Percentiles rank a stretch among this genome's conserved stretches.
Conservation (phyloP, 2,329 filamentous ascomycete species). For the Diaporthe vexans region DNA sequence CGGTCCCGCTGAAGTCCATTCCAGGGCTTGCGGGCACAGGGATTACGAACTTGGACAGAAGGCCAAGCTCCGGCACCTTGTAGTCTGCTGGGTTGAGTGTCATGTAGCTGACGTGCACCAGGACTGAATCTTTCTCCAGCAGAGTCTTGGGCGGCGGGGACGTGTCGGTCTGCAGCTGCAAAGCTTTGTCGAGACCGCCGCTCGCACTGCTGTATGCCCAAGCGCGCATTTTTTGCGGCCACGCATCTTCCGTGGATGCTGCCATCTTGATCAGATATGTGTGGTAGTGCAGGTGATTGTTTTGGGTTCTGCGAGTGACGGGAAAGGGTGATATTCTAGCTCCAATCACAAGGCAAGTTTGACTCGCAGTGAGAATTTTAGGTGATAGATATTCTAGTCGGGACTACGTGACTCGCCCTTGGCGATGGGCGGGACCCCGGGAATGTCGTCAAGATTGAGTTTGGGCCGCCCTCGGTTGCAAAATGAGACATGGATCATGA, state of each 20-base stretch:
- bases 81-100: conserved; percentile 75
- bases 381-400: neutral
- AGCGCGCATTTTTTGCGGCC: conserved; percentile 62
- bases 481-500: conserved; percentile 14
- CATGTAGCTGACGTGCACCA: conserved; percentile 67
- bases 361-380: neutral
- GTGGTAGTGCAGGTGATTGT: neutral
- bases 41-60: conserved; percentile 56
- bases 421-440: neutral
- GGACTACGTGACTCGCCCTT: neutral
- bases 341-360: neutral
- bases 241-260: conserved; percentile 23
- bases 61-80: conserved; percentile 68
- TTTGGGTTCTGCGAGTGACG: neutral
- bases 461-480: neutral
- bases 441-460: conserved; percentile 35
- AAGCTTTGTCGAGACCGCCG: conserved; percentile 66
- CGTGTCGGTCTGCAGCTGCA: conserved; percentile 60
- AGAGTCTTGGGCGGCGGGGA: conserved; percentile 56
- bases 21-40: conserved; percentile 61
- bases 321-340: too few species aligned
- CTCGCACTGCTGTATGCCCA: conserved; percentile 67
- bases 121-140: conserved; percentile 59
- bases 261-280: neutral
- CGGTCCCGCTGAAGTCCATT: conserved; percentile 63